These are phyloP conservation scores for Fragaria nilgerrensis DNA, from an alignment of 306 rosid species.

Conservation along the genomic window DNA sequence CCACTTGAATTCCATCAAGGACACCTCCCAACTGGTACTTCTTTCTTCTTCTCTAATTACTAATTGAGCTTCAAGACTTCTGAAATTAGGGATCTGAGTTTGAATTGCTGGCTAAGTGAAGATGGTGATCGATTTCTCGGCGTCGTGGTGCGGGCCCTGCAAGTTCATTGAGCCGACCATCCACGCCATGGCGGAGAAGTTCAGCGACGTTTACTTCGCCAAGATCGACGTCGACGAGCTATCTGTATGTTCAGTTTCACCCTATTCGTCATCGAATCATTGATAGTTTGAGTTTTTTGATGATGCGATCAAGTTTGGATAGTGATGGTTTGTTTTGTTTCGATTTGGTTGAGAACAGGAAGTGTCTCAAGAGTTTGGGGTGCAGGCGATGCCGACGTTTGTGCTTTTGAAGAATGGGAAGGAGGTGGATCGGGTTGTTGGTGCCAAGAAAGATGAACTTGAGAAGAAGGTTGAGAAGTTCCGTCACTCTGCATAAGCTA, in stretches of 20 bases:
- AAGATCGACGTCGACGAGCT: constrained; percentile 93
- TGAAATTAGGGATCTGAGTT: constrained; percentile 8
- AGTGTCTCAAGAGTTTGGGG: constrained; percentile 60
- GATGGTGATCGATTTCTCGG: constrained; percentile 89
- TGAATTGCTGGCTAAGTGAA: background rate
- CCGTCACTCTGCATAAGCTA: background rate
- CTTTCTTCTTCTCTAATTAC: background rate
- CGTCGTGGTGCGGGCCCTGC: constrained; percentile 96
- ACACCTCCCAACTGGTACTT: constrained; percentile 51
- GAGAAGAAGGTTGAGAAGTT: constrained; percentile 51
- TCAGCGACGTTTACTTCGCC: constrained; percentile 59
- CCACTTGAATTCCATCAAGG: constrained; percentile 47
- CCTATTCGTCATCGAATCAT: too few relatives aligned
- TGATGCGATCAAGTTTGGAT: too few relatives aligned
- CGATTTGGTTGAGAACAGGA: constrained; percentile 35
- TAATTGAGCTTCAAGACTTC: background rate
- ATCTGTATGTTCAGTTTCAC: constrained; percentile 30
- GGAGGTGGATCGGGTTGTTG: constrained; percentile 62
- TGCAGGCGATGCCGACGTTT: constrained; percentile 90
- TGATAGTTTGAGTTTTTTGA: too few relatives aligned
- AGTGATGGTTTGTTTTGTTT: background rate
- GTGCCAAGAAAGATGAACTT: constrained; percentile 78
- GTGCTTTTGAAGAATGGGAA: constrained; percentile 69
- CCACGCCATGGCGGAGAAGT: constrained; percentile 52
- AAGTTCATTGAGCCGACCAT: constrained; percentile 66